Conservation (phyloP, 176 grass and related monocot genomes). For the Microstegium vimineum region DNA sequence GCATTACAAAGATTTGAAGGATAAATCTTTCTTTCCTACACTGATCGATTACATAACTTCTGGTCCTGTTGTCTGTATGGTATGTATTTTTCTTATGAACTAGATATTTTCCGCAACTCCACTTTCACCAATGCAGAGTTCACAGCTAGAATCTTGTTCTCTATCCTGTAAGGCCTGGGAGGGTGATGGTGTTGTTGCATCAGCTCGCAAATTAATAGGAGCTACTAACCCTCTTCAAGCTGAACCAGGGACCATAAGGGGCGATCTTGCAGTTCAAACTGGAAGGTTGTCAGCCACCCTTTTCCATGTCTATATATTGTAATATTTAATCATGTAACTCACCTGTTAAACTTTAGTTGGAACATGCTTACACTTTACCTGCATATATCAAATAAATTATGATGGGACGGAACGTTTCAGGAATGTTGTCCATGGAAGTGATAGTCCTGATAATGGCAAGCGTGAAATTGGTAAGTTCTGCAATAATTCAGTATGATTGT, state of each 20-base stretch:
- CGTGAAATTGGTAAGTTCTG: conserved; percentile 66
- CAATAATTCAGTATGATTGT: conserved; percentile 5
- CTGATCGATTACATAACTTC: conserved; percentile 90
- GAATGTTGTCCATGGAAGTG: conserved; percentile 97
- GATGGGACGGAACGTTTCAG: conserved; percentile 39
- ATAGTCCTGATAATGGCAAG: conserved; percentile 87
- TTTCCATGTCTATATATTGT: conserved; percentile 20
- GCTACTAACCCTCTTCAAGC: conserved; percentile 95
- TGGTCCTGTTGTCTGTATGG: conserved; percentile 98
- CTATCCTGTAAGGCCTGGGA: conserved; percentile 75
- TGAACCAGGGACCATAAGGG: conserved; percentile 88
- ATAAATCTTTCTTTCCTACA: conserved; percentile 73
- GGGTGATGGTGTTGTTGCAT: conserved; percentile 83
- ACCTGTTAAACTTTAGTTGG: not conserved
- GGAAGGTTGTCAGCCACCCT: conserved; percentile 52
- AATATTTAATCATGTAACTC: not conserved
- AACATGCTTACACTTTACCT: not conserved
- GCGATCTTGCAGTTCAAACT: conserved; percentile 95
- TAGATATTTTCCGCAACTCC: not conserved
- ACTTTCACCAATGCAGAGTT: not conserved
- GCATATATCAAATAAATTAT: not conserved
- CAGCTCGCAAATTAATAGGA: conserved; percentile 91
- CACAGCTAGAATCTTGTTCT: not conserved
- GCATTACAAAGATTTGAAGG: conserved; percentile 95
- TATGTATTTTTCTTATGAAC: conserved; percentile 30